phyloP scores from a whole-genome alignment of 768 basidiomycete species.

The Trametes villosa region DNA sequence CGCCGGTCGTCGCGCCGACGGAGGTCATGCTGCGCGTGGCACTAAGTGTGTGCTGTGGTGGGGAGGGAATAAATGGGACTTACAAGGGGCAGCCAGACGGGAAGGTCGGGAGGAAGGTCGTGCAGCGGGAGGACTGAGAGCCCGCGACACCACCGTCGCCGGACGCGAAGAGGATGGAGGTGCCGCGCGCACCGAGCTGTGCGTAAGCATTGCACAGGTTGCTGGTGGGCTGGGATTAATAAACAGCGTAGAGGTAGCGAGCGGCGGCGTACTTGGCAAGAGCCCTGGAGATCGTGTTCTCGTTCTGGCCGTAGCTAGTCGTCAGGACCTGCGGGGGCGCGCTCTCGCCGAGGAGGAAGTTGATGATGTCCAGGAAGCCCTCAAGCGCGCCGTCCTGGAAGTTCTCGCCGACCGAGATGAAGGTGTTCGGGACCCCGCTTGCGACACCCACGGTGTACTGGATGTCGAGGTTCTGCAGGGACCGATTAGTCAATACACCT shows the following conservation, averaged over 20 bases:
- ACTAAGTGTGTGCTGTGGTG: neutral
- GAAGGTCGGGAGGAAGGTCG: slow-evolving; percentile 42
- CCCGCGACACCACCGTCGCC: slow-evolving; percentile 45
- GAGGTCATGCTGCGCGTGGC: slow-evolving; percentile 34
- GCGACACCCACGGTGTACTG: slow-evolving; percentile 22
- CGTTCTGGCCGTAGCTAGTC: slow-evolving; percentile 62
- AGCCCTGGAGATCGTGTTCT: slow-evolving; percentile 30
- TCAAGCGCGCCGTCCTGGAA: slow-evolving; percentile 25
- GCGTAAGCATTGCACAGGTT: slow-evolving; percentile 41
- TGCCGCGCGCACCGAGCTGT: slow-evolving; percentile 42
- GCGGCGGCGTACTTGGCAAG: slow-evolving; percentile 34
- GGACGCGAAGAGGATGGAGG: slow-evolving; percentile 43
- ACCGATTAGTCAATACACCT: neutral
- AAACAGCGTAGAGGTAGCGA: neutral
- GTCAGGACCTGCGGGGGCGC: slow-evolving; percentile 61
- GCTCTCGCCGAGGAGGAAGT: slow-evolving; percentile 49
- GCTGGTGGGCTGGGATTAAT: slow-evolving; percentile 14
- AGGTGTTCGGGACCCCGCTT: slow-evolving; percentile 7
- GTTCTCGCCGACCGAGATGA: slow-evolving; percentile 21
- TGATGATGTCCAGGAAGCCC: slow-evolving; percentile 52
- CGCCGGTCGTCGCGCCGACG: slow-evolving; percentile 38
- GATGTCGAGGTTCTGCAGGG: slow-evolving; percentile 33
- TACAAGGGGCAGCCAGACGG: slow-evolving; percentile 43
- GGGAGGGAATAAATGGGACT: neutral
- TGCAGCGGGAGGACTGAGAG: slow-evolving; percentile 33